These are phyloP conservation scores for Chlorokybus atmophyticus DNA, from an alignment of 139 green algal genomes.

Conservation along the genomic window DNA sequence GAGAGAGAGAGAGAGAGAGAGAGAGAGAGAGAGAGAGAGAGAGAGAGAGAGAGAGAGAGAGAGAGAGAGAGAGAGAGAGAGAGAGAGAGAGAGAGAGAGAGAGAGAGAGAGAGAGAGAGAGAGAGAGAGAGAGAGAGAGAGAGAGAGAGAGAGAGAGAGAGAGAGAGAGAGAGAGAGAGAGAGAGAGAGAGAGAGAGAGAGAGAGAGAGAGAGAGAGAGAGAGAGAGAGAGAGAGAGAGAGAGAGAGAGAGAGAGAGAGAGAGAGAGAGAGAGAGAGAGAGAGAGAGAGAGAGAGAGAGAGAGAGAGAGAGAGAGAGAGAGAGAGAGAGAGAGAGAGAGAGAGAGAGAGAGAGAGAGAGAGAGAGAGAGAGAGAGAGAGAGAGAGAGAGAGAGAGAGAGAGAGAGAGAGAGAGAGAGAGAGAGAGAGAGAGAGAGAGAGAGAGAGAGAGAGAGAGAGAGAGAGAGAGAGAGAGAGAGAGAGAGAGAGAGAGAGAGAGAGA, in stretches of 20 bases:
- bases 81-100: constrained; percentile 3
- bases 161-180: constrained; percentile 3
- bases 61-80: constrained; percentile 3
- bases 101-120: constrained; percentile 3
- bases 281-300: constrained; percentile 3
- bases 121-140: constrained; percentile 3
- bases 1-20: constrained; percentile 3
- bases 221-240: constrained; percentile 3
- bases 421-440: constrained; percentile 3
- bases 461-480: constrained; percentile 3
- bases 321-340: constrained; percentile 3
- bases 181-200: constrained; percentile 3
- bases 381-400: constrained; percentile 1
- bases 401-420: constrained; percentile 3
- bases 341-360: constrained; percentile 3
- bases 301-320: constrained; percentile 3
- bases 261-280: constrained; percentile 3
- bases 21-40: constrained; percentile 3
- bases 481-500: constrained; percentile 3
- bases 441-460: constrained; percentile 3
- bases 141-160: constrained; percentile 3
- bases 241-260: constrained; percentile 3
- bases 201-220: constrained; percentile 3
- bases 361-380: constrained; percentile 3
- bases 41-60: constrained; percentile 3